These are phyloP conservation scores for Puccinellia tenuiflora DNA, from an alignment of 176 grass and related monocot genomes.

Conservation along the genomic window DNA sequence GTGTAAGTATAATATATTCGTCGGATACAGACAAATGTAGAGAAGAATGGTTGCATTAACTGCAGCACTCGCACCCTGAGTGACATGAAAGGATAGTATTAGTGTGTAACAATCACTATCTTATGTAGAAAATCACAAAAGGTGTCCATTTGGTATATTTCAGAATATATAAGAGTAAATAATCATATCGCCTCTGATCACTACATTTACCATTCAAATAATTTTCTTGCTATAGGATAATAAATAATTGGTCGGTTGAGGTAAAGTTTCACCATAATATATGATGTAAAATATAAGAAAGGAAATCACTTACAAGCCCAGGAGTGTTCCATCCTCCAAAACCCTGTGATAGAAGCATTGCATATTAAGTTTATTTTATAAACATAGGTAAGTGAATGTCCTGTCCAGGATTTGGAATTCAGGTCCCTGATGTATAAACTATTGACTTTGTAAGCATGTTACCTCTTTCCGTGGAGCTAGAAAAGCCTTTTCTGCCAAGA, in stretches of 20 bases:
- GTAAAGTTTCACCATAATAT: neutral
- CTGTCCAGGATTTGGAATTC: neutral
- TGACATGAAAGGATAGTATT: conserved; percentile 27
- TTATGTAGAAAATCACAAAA: neutral
- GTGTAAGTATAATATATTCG: conserved; percentile 59
- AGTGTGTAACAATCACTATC: neutral
- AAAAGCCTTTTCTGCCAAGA: conserved; percentile 53
- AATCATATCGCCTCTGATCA: neutral
- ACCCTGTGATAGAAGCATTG: conserved; percentile 44
- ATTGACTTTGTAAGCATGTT: neutral
- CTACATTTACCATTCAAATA: neutral
- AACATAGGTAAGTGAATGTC: neutral
- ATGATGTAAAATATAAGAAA: neutral
- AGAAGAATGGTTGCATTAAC: conserved; percentile 84
- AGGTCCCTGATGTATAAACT: conserved; percentile 5
- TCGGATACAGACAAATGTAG: conserved; percentile 71
- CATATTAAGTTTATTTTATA: neutral
- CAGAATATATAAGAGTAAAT: neutral
- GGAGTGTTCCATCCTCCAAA: conserved; percentile 54
- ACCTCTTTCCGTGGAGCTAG: conserved; percentile 48
- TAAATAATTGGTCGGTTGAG: neutral
- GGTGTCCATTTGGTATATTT: neutral
- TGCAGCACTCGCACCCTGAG: conserved; percentile 85
- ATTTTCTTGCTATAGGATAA: neutral
- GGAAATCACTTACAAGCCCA: conserved; percentile 44